phyloP scores from a whole-genome alignment of 2,329 filamentous ascomycete species.

The Sporothrix curviconia region DNA sequence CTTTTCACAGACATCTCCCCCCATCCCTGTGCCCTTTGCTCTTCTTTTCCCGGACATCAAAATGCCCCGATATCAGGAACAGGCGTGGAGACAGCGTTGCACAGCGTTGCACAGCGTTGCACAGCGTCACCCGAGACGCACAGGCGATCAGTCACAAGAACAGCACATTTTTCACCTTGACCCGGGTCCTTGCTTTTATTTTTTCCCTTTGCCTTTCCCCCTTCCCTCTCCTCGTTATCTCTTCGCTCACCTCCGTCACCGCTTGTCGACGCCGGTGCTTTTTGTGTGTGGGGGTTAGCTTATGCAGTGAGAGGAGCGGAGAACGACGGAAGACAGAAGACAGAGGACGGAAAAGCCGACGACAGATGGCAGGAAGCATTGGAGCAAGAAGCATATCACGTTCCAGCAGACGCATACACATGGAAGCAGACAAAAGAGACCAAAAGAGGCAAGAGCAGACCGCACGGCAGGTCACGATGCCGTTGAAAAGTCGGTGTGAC shows the following conservation, averaged over 20 bases:
- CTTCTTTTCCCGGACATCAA: too few relatives aligned
- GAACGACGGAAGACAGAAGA: not conserved
- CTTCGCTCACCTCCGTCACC: not conserved
- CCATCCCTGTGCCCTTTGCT: too few relatives aligned
- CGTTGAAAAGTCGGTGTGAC: not conserved
- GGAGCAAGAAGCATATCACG: too few relatives aligned
- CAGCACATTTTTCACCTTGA: not conserved
- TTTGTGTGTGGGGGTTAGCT: slow-evolving; percentile 11
- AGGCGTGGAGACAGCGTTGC: too few relatives aligned
- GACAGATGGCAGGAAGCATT: too few relatives aligned
- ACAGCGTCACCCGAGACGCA: too few relatives aligned
- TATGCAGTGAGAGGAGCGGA: not conserved
- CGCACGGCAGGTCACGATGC: not conserved
- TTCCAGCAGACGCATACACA: too few relatives aligned
- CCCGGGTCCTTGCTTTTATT: not conserved
- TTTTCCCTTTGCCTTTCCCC: not conserved
- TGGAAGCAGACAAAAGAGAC: not conserved
- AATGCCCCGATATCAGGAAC: too few relatives aligned
- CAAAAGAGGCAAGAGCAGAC: not conserved
- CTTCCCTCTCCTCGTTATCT: not conserved
- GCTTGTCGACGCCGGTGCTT: not conserved
- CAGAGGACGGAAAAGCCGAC: not conserved
- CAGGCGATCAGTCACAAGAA: not conserved
- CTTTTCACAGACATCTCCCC: too few relatives aligned
- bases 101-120: not conserved